Percentiles rank a stretch among this genome's conserved stretches.
phyloP scores from a whole-genome alignment of 2,329 filamentous ascomycete species.

The Colletotrichum magnum region DNA sequence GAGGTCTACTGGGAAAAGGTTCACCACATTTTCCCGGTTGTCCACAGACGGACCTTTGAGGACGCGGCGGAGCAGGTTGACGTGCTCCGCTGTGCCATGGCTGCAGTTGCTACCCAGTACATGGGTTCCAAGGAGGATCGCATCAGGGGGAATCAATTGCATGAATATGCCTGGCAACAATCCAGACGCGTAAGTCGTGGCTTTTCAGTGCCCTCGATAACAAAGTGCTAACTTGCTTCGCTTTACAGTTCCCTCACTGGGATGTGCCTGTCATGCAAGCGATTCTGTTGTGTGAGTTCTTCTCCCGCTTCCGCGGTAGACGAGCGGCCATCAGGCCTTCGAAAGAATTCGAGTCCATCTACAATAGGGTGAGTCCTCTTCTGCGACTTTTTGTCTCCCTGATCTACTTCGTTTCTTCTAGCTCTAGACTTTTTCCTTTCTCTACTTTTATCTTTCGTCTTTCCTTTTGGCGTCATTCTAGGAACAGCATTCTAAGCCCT shows the following conservation, averaged over 20 bases:
- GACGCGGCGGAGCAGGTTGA: constrained; percentile 56
- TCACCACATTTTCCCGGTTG: constrained; percentile 63
- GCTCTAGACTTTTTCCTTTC: constrained; percentile 45
- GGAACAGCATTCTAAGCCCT: constrained; percentile 47
- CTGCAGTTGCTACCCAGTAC: constrained; percentile 68
- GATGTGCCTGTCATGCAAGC: constrained; percentile 66
- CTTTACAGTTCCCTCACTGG: constrained; percentile 62
- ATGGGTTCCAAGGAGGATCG: constrained; percentile 64
- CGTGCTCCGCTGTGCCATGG: constrained; percentile 68
- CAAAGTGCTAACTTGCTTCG: constrained; percentile 8
- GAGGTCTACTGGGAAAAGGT: constrained; percentile 68
- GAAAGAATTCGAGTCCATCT: constrained; percentile 64
- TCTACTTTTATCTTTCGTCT: constrained; percentile 46
- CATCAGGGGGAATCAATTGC: constrained; percentile 63
- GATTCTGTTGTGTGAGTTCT: constrained; percentile 69
- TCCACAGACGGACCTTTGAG: constrained; percentile 64
- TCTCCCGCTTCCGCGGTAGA: constrained; percentile 67
- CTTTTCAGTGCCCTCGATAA: not conserved
- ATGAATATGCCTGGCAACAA: constrained; percentile 66
- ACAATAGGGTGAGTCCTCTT: constrained; percentile 64
- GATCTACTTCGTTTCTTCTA: constrained; percentile 49
- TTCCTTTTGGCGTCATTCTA: constrained; percentile 41
- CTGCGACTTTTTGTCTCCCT: constrained; percentile 44
- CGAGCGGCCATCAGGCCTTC: constrained; percentile 64
- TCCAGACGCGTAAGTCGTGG: constrained; percentile 62